Evolutionary conservation across 495 filamentous ascomycete genomes (phyloP).

Genomic region (Hypoxylon fuscum): DNA sequence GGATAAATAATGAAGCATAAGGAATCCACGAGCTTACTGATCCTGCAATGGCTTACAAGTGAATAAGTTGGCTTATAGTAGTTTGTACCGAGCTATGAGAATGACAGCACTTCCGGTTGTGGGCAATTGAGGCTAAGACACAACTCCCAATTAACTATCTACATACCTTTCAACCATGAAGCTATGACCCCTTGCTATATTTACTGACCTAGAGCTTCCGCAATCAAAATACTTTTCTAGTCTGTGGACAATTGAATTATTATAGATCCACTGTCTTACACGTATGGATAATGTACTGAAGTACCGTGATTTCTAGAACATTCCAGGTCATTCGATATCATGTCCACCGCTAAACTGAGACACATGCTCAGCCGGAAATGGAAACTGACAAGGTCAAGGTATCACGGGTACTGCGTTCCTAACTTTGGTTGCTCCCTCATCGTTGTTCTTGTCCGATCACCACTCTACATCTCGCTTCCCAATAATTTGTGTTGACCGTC

Average conservation of each 20-base stretch:
- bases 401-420: neutral
- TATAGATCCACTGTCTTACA: no score
- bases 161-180: no score
- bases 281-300: neutral
- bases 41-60: no score
- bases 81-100: no score
- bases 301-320: constrained; percentile 26
- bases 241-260: no score
- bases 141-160: no score
- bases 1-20: neutral
- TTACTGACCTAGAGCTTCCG: no score
- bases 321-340: constrained; percentile 8
- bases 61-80: neutral
- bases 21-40: neutral
- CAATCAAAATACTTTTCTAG: no score
- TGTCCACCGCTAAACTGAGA: constrained; percentile 1
- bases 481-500: neutral
- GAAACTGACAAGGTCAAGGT: constrained; percentile 6
- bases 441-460: neutral
- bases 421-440: neutral
- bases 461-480: neutral
- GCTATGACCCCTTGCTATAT: no score
- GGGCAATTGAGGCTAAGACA: no score
- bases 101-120: no score
- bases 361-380: constrained; percentile 18